Base-by-base conservation (phyloP, 2,329 filamentous ascomycete genomes). In the Exophiala mesophila region DNA sequence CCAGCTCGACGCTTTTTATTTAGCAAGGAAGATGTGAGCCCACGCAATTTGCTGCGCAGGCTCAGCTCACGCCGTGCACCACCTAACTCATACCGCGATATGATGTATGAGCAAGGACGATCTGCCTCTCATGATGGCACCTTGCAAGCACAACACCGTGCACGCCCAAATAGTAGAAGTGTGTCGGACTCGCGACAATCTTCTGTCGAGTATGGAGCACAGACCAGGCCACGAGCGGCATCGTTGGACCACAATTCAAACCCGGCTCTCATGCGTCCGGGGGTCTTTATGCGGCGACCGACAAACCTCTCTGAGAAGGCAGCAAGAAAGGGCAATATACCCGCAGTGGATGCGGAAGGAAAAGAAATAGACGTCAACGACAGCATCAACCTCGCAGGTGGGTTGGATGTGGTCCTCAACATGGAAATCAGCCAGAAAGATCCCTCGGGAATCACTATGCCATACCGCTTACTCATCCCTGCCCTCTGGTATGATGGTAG, bases 371-470 rank as follows among this genome's bases (percentile, higher is more conserved):
- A 77, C 7, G 45, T 56, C 36, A 56, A 57, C 31, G 77, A 65
- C 36, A 67, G 70, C 41, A 70, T 97, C 45, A 80, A 95, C 58
- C 72, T 96, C 0, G 79, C 92, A 59, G 84, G 83, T 20, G 88
- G 88, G 0, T 70, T 98, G 7, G 88, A 96, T 53, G 82, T 98
- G 24, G 85, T 80, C 37, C 66, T 98, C 31, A 95, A 96, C 56
- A 80, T 95, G 49, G 92, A 98, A 66, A 80, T 96, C 48, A 88
- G 83, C 56, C 77, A 85, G 32, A 80, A 79, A 50, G 88, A 98
- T 56, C 90, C 92, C 1, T 76, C 85, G 0, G 94, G 92, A 10
- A 88, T 87, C 51, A 98, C 92, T 1, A 78, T 80, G 37, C 87
- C 88, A 6, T 98, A 98, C 62, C 75, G 88, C 28, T 68, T 98